Evolutionary conservation across 2,329 filamentous ascomycete genomes (phyloP).

Genomic region (Davidsoniella neocaledoniae): DNA sequence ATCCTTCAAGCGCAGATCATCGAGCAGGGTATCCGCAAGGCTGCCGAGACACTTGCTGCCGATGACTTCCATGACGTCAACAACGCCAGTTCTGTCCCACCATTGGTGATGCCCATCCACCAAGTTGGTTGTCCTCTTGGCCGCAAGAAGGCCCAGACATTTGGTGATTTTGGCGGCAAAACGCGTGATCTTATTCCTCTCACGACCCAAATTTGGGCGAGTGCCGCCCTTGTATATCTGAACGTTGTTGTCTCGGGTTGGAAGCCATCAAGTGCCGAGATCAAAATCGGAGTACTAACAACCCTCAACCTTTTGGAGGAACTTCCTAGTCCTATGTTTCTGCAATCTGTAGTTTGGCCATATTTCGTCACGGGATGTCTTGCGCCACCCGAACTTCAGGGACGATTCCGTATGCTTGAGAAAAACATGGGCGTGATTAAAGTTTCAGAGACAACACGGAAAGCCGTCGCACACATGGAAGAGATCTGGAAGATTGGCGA

Average conservation of each 20-base stretch:
- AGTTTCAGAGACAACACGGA: constrained; percentile 29
- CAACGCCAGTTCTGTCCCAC: constrained; percentile 1
- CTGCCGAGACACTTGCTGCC: constrained; percentile 18
- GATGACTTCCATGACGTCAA: constrained; percentile 4
- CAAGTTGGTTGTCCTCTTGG: constrained; percentile 10
- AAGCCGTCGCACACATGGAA: constrained; percentile 29
- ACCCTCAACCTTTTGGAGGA: constrained; percentile 19
- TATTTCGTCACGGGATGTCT: constrained; percentile 27
- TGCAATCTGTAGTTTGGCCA: constrained; percentile 25
- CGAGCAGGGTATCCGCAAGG: constrained; percentile 21
- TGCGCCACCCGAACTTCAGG: constrained; percentile 23
- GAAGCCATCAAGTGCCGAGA: constrained; percentile 29
- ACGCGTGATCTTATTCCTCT: constrained; percentile 12
- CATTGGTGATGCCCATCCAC: constrained; percentile 10
- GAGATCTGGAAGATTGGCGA: constrained; percentile 24
- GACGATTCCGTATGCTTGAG: constrained; percentile 26
- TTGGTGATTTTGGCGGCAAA: constrained; percentile 9
- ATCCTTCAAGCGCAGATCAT: constrained; percentile 27
- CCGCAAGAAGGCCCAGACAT: constrained; percentile 8
- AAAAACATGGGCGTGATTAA: constrained; percentile 25
- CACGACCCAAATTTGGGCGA: constrained; percentile 28
- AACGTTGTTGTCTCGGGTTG: constrained; percentile 32
- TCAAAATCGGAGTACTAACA: constrained; percentile 19
- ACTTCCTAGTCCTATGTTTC: constrained; percentile 19
- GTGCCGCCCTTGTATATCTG: constrained; percentile 31